Percentiles rank a stretch among this genome's conserved stretches.
phyloP scores from a whole-genome alignment of 345 rosid species.

The Ricinus communis region DNA sequence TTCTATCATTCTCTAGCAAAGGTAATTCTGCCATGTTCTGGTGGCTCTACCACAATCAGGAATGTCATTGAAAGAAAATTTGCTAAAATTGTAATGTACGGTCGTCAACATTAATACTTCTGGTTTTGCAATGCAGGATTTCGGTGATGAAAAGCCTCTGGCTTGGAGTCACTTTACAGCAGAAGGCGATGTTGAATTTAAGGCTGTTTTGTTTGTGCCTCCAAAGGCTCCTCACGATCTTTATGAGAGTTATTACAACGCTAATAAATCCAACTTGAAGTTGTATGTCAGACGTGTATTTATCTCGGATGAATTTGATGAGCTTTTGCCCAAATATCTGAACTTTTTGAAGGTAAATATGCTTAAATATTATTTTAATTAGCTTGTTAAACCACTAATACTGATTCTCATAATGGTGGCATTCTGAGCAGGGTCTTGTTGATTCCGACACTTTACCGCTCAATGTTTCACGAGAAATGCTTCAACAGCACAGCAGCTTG shows the following conservation, averaged over 20 bases:
- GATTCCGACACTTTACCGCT: slow-evolving; percentile 95
- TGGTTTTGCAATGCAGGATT: slow-evolving; percentile 55
- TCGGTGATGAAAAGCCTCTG: slow-evolving; percentile 79
- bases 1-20: slow-evolving; percentile 85
- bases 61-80: not conserved
- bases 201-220: slow-evolving; percentile 89
- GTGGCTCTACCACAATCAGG: not conserved
- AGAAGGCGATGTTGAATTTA: slow-evolving; percentile 97
- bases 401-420: slow-evolving; percentile 9
- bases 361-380: not conserved
- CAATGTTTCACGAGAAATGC: slow-evolving; percentile 97
- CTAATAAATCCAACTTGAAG: slow-evolving; percentile 84
- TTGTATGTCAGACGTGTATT: slow-evolving; percentile 93
- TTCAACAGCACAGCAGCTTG: slow-evolving; percentile 91
- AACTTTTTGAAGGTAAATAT: slow-evolving; percentile 77
- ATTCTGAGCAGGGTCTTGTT: slow-evolving; percentile 82
- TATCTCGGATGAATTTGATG: slow-evolving; percentile 97
- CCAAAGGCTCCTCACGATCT: slow-evolving; percentile 94
- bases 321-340: slow-evolving; percentile 88
- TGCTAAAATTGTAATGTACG: too few relatives aligned
- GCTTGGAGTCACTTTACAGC: slow-evolving; percentile 95
- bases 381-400: not conserved
- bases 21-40: slow-evolving; percentile 41
- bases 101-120: slow-evolving; percentile 9
- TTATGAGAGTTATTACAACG: slow-evolving; percentile 90